These are phyloP conservation scores for Jaltomata sinuosa DNA, from an alignment of 257 asterid genomes.

Conservation along the genomic window DNA sequence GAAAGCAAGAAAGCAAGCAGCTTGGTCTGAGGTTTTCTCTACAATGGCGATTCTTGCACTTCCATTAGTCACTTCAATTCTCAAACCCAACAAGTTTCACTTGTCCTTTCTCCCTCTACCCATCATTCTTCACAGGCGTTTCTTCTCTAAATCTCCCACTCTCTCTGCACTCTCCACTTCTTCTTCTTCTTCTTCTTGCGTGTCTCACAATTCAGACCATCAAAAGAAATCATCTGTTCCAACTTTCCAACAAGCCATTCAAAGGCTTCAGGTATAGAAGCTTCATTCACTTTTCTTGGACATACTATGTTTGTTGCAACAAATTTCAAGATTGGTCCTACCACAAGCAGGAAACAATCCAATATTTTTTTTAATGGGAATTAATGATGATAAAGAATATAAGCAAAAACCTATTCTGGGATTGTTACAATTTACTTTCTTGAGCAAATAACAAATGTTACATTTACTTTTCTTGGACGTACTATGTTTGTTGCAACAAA, in stretches of 20 bases:
- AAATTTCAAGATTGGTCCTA: not conserved
- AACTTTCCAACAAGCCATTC: constrained; percentile 93
- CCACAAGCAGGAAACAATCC: not conserved
- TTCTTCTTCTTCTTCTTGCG: constrained; percentile 8
- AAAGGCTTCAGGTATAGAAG: constrained; percentile 95
- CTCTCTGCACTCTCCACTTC: constrained; percentile 23
- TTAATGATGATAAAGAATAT: not conserved
- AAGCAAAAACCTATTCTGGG: not conserved
- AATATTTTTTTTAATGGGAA: not conserved
- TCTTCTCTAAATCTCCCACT: constrained; percentile 21
- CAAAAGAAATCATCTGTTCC: constrained; percentile 31
- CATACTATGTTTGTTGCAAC: not conserved
- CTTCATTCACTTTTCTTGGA: not conserved
- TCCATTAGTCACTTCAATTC: constrained; percentile 56
- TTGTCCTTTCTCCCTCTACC: constrained; percentile 23
- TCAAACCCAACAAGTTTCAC: constrained; percentile 33
- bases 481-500: not conserved
- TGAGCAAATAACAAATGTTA: not conserved
- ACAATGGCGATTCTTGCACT: constrained; percentile 57
- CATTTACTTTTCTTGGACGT: not conserved
- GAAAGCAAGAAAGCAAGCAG: not conserved
- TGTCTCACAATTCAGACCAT: not conserved
- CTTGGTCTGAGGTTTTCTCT: not conserved
- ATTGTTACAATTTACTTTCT: not conserved
- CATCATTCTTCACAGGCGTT: constrained; percentile 18